These are phyloP conservation scores for Fraxinus pennsylvanica DNA, from an alignment of 257 asterid genomes.

Conservation along the genomic window DNA sequence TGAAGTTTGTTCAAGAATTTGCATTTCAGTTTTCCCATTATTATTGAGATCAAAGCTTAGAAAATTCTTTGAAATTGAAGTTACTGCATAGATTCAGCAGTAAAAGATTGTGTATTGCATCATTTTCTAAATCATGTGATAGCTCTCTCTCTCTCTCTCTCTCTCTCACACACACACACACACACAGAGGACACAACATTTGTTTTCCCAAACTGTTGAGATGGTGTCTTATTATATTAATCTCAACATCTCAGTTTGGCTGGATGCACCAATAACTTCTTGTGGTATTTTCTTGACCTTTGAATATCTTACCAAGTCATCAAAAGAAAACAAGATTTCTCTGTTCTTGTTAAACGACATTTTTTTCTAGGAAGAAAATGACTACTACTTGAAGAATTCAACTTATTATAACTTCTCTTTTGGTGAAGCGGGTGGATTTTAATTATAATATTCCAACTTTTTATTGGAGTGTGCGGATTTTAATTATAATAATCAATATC, in stretches of 20 bases:
- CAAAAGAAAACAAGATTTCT: not conserved
- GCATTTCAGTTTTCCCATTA: not conserved
- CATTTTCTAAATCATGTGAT: not conserved
- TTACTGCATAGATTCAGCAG: too few relatives aligned
- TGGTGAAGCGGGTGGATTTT: too few relatives aligned
- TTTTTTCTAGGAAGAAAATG: not conserved
- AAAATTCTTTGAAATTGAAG: not conserved
- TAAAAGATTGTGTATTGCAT: not conserved
- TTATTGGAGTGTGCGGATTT: too few relatives aligned
- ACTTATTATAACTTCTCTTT: too few relatives aligned
- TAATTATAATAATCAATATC: too few relatives aligned
- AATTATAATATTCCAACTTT: too few relatives aligned
- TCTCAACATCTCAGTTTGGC: constrained; percentile 1
- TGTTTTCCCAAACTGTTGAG: too few relatives aligned
- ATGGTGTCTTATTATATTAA: constrained; percentile 4
- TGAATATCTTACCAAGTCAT: not conserved
- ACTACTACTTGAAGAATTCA: not conserved
- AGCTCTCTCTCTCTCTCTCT: not conserved
- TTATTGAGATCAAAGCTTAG: not conserved
- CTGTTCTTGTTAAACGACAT: not conserved
- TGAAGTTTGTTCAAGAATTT: not conserved
- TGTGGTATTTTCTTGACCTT: not conserved
- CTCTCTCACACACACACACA: not conserved
- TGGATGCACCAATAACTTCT: not conserved
- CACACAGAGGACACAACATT: not conserved